These are phyloP conservation scores for Penicillium herquei DNA, from an alignment of 495 filamentous ascomycete genomes.

Conservation along the genomic window DNA sequence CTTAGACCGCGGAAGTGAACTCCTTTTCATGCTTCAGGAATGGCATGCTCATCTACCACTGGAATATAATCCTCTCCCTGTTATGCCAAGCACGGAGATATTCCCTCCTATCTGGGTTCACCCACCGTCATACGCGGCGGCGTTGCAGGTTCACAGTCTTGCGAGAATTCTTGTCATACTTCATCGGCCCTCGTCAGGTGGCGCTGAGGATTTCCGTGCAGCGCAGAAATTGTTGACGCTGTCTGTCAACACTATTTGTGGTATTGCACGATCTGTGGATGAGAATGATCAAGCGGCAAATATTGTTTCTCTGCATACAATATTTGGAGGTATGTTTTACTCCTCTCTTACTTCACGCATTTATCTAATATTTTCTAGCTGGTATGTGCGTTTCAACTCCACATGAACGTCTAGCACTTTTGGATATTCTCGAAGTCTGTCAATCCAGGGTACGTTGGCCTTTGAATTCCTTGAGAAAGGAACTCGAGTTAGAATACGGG, in stretches of 20 bases:
- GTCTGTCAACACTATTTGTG: conserved; percentile 24
- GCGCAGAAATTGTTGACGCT: conserved; percentile 21
- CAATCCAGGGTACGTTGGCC: conserved; percentile 26
- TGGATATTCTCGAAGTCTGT: conserved; percentile 22
- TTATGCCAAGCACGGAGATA: conserved; percentile 4
- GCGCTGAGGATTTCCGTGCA: conserved; percentile 21
- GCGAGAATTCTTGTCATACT: conserved; percentile 27
- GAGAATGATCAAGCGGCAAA: conserved; percentile 20
- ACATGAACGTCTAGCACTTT: conserved; percentile 21
- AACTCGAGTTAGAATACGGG: conserved; percentile 27
- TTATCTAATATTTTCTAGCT: conserved; percentile 12
- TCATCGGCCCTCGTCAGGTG: conserved; percentile 27
- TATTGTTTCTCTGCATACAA: conserved; percentile 22
- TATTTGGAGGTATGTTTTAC: conserved; percentile 27
- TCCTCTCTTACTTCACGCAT: not conserved
- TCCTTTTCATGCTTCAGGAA: conserved; percentile 24
- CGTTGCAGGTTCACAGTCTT: conserved; percentile 29
- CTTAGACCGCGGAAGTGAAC: conserved; percentile 19
- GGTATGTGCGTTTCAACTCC: conserved; percentile 29
- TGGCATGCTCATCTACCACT: conserved; percentile 26
- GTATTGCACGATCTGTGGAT: conserved; percentile 22
- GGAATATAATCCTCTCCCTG: conserved; percentile 24
- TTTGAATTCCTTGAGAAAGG: conserved; percentile 18
- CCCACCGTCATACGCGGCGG: conserved; percentile 25
- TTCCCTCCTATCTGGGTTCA: conserved; percentile 34